Conservation (phyloP, 2,329 filamentous ascomycete species). For the Fulvia fulva region DNA sequence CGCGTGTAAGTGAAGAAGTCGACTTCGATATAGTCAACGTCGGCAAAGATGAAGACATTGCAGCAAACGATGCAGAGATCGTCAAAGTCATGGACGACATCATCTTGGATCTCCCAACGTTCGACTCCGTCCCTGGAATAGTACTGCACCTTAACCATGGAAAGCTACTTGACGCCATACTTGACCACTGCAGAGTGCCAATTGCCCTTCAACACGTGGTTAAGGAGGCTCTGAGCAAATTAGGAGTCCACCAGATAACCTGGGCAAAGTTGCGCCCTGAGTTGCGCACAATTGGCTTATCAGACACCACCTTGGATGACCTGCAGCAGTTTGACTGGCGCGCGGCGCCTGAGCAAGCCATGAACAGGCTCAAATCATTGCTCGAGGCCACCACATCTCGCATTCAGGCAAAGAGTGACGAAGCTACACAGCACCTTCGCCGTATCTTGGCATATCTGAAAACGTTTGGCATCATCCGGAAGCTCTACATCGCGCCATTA, state of each 20-base stretch:
- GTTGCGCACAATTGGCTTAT: conserved; percentile 76
- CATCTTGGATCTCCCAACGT: conserved; percentile 63
- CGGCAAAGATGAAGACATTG: conserved; percentile 68
- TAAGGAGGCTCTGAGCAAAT: conserved; percentile 78
- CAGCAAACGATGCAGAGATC: conserved; percentile 87
- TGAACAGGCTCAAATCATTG: conserved; percentile 57
- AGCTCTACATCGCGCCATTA: conserved; percentile 79
- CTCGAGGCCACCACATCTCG: conserved; percentile 47
- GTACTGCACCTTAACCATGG: conserved; percentile 90
- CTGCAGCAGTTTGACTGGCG: conserved; percentile 87
- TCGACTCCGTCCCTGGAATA: conserved; percentile 64
- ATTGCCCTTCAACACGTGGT: conserved; percentile 63
- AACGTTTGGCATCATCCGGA: conserved; percentile 68
- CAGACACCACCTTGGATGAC: conserved; percentile 86
- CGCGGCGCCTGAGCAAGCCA: conserved; percentile 68
- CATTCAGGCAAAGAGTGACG: conserved; percentile 24
- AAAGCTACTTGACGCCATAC: conserved; percentile 78
- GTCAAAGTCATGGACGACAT: conserved; percentile 95
- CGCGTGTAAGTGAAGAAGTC: conserved; percentile 77
- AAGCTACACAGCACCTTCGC: conserved; percentile 64
- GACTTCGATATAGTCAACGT: conserved; percentile 95
- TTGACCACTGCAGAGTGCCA: conserved; percentile 82
- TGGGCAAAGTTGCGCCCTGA: conserved; percentile 83
- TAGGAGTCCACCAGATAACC: conserved; percentile 75
- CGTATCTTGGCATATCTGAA: conserved; percentile 74